Evolutionary conservation across 768 basidiomycete genomes (phyloP).

Genomic region (Solioccasus polychromus): DNA sequence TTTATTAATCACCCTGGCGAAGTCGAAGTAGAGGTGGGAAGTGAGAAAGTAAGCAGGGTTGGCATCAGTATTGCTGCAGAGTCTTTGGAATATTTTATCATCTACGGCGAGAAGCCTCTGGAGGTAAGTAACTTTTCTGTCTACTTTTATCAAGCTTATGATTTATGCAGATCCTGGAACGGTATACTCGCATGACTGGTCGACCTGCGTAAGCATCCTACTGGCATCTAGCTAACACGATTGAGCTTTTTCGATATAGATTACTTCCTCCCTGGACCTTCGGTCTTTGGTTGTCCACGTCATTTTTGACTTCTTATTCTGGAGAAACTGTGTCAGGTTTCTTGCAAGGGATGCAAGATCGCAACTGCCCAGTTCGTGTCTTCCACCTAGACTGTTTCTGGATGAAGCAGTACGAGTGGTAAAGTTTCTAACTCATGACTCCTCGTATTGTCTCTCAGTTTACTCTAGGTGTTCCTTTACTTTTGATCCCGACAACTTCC

Average conservation of each 20-base stretch:
- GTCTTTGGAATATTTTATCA: constrained; percentile 66
- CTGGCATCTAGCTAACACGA: background rate
- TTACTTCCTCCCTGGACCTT: constrained; percentile 72
- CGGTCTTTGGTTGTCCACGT: constrained; percentile 76
- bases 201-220: constrained; percentile 13
- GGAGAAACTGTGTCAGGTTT: constrained; percentile 66
- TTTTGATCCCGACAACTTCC: constrained; percentile 75
- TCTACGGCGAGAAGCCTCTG: constrained; percentile 65
- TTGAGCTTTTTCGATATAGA: constrained; percentile 31
- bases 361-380: constrained; percentile 61
- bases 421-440: no score
- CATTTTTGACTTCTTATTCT: constrained; percentile 71
- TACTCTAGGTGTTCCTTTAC: constrained; percentile 65
- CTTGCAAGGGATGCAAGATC: constrained; percentile 66
- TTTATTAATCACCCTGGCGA: constrained; percentile 77
- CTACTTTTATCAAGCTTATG: constrained; percentile 1
- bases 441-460: constrained; percentile 10
- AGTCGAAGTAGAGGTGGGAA: constrained; percentile 70
- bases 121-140: constrained; percentile 33
- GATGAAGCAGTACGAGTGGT: constrained; percentile 74
- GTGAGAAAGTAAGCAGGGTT: constrained; percentile 62
- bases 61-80: constrained; percentile 63
- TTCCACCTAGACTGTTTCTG: constrained; percentile 79
- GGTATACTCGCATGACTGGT: constrained; percentile 21
- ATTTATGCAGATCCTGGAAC: constrained; percentile 13